A percentile compares a stretch with the other conserved stretches of the same genome.
Evolutionary conservation across 345 rosid species (phyloP).

Genomic region (Tarenaya hassleriana): DNA sequence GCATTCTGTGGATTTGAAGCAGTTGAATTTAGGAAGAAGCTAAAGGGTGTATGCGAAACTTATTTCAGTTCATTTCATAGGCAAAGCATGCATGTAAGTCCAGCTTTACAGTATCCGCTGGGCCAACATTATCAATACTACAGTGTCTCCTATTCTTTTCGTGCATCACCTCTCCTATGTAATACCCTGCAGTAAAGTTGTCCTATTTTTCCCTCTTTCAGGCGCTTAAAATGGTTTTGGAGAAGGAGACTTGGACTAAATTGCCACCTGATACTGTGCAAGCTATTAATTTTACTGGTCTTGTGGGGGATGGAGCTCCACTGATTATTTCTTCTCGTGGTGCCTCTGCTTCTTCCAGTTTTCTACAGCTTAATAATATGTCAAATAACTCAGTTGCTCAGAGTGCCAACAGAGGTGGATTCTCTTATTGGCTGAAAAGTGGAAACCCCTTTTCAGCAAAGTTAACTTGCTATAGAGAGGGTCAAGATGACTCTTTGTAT

Average conservation of each 20-base stretch:
- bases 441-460: conserved; percentile 83
- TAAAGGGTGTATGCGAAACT: conserved; percentile 83
- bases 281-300: conserved; percentile 79
- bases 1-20: conserved; percentile 93
- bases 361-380: conserved; percentile 41
- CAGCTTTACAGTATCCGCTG: conserved; percentile 16
- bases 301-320: conserved; percentile 95
- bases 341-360: conserved; percentile 38
- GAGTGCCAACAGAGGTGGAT: conserved; percentile 52
- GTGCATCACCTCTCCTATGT: conserved; percentile 17
- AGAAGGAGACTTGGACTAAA: conserved; percentile 85
- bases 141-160: conserved; percentile 20
- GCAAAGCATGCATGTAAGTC: conserved; percentile 81
- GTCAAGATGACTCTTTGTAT: conserved; percentile 34
- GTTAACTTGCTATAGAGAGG: conserved; percentile 39
- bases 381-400: conserved; percentile 33
- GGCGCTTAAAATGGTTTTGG: conserved; percentile 99
- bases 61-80: conserved; percentile 81
- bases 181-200: conserved; percentile 2
- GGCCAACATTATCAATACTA: conserved; percentile 12
- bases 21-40: conserved; percentile 81
- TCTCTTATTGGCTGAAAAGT: conserved; percentile 67
- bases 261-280: conserved; percentile 68
- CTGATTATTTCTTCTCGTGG: conserved; percentile 50
- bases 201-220: conserved; percentile 30